Evolutionary conservation across 176 grass and related monocot species (phyloP), one percentile per base, ranked within the genome.

Genomic region (Oryza brachyantha): DNA sequence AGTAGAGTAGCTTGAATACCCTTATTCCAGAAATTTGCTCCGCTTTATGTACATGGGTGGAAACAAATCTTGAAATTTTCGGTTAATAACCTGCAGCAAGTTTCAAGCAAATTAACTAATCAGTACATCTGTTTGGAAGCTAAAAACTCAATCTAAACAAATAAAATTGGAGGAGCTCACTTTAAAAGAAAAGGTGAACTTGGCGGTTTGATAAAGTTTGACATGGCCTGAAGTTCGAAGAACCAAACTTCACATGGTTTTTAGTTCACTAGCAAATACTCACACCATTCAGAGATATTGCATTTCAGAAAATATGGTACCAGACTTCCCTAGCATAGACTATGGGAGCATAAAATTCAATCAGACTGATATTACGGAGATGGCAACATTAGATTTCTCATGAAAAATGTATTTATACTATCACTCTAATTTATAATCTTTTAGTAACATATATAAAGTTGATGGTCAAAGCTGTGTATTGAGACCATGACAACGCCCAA

Each of bases 1-100:
- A 39, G 29, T 61, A 73, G 19, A 41, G 63, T 17, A 61, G 35
- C 61, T 64, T 69, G 46, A 60, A 46, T 71, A 28, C 39, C 22
- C 43, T 61, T 31, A 25, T 84, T 48, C 50, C 62, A 59, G 74
- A 88, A 79, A 73, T 59, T 34, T 61, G 50, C 11, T 39, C 19
- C 27, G 55, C 6, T 29, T 58, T 83, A 75, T 70, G 40, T 81
- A 54, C 48, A 68, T 57, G 29, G 59, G 16, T 3, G 54, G 50
- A 43, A 78, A 52, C 24, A 25, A 13, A 48, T 52, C 29, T 63
- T 67, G 58, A n/a, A n/a, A 43, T 39, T 65, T 10, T 70, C 16
- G 74, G 50, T 26, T 55, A 70, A 76, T 76, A 17, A 61, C 62
- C 80, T 88, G 75, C 81, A 79, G 13, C 66, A 19, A 68, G 38